These are phyloP conservation scores for Leccinellum albellum DNA, from an alignment of 768 basidiomycete genomes.

Conservation along the genomic window DNA sequence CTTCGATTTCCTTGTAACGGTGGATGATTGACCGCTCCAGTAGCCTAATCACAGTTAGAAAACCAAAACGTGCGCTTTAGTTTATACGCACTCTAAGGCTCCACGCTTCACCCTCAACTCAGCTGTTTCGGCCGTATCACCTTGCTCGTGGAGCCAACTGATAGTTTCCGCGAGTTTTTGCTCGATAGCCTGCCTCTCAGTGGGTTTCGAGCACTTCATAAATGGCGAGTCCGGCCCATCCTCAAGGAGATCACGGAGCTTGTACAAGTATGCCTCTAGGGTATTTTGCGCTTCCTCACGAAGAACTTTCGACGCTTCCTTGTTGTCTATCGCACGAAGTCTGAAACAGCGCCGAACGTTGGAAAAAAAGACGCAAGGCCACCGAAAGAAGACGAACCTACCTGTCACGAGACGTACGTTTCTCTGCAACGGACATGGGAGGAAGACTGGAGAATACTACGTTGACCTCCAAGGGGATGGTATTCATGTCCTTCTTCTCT, in stretches of 20 bases:
- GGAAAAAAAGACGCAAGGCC: not conserved
- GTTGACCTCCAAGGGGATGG: slow-evolving; percentile 64
- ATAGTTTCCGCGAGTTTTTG: slow-evolving; percentile 71
- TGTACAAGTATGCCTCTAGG: slow-evolving; percentile 92
- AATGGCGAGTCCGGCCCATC: slow-evolving; percentile 70
- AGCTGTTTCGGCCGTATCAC: slow-evolving; percentile 75
- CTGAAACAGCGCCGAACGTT: slow-evolving; percentile 37
- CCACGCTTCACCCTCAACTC: slow-evolving; percentile 73
- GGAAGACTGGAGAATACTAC: slow-evolving; percentile 58
- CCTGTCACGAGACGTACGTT: slow-evolving; percentile 70
- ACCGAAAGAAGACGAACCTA: slow-evolving; percentile 32
- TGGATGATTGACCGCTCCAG: slow-evolving; percentile 80
- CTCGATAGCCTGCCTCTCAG: slow-evolving; percentile 65
- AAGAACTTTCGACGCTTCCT: slow-evolving; percentile 71
- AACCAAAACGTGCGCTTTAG: not conserved
- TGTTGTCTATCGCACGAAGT: slow-evolving; percentile 70
- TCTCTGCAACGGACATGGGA: slow-evolving; percentile 76
- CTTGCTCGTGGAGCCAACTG: slow-evolving; percentile 80
- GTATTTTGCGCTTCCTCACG: slow-evolving; percentile 89
- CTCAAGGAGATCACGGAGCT: slow-evolving; percentile 75
- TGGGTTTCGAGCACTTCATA: slow-evolving; percentile 74
- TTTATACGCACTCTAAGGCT: slow-evolving; percentile 69
- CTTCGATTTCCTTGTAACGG: slow-evolving; percentile 86
- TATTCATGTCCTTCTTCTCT: slow-evolving; percentile 44
- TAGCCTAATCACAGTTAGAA: slow-evolving; percentile 41